Evolutionary conservation across 225 moss, liverwort and hornwort species (phyloP).

Genomic region (Physcomitrellopsis africana): DNA sequence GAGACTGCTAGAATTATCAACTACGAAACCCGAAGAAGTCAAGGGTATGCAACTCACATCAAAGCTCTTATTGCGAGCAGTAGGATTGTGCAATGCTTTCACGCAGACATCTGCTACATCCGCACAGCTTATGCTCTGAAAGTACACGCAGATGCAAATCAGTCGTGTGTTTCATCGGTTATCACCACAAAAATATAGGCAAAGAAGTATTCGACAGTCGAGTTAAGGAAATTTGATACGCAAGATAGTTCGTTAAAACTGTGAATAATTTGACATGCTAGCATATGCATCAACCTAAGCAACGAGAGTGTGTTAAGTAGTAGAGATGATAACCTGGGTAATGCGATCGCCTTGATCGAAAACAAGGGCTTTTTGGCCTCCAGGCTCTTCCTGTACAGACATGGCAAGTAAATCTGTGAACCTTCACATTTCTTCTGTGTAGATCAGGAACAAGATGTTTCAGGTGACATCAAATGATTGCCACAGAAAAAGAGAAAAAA

Average conservation of each 20-base stretch:
- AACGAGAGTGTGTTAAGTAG: not conserved
- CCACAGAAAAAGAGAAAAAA: not conserved
- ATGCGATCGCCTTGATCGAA: slow-evolving; percentile 93
- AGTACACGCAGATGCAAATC: not conserved
- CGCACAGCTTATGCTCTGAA: slow-evolving; percentile 87
- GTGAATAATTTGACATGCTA: not conserved
- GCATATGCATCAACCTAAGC: not conserved
- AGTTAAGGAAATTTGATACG: not conserved
- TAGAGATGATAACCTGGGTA: slow-evolving; percentile 56
- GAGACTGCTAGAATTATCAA: not conserved
- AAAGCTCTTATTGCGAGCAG: slow-evolving; percentile 87
- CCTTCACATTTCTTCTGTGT: not conserved
- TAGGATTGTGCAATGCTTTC: slow-evolving; percentile 79
- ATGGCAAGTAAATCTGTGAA: not conserved
- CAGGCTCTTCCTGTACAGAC: slow-evolving; percentile 76
- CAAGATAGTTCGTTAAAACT: not conserved
- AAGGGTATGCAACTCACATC: slow-evolving; percentile 60
- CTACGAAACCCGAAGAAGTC: not conserved
- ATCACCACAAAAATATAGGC: not conserved
- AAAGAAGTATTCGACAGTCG: not conserved
- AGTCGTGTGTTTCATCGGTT: not conserved
- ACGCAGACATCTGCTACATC: slow-evolving; percentile 92
- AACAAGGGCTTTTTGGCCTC: slow-evolving; percentile 78
- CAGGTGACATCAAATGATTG: not conserved
- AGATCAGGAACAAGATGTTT: not conserved